Conservation (phyloP, 805 yeast species). For the Wickerhamiella lipophila region DNA sequence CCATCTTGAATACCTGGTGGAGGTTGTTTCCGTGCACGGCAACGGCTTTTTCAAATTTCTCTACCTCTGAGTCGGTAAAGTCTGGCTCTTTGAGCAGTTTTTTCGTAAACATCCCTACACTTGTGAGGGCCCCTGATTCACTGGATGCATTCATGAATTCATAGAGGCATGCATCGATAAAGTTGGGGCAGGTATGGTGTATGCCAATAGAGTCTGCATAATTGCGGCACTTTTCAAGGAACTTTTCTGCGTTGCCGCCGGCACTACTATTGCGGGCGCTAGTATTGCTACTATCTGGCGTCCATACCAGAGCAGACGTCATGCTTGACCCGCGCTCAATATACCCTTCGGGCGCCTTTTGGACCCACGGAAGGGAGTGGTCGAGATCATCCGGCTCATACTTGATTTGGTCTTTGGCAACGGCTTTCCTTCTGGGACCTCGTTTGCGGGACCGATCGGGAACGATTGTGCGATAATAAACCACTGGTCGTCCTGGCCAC, state of each 20-base stretch:
- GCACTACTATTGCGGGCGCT: too few species aligned
- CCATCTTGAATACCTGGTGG: conserved; percentile 55
- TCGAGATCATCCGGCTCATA: conserved; percentile 17
- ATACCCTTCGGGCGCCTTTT: conserved; percentile 67
- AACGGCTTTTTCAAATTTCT: conserved; percentile 63
- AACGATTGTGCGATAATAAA: conserved; percentile 39
- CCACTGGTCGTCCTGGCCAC: conserved; percentile 53
- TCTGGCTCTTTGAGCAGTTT: conserved; percentile 64
- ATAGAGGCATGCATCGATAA: conserved; percentile 58
- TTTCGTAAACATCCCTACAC: conserved; percentile 41
- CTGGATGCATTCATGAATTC: conserved; percentile 42
- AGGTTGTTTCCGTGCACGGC: conserved; percentile 63
- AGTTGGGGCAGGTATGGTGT: conserved; percentile 60
- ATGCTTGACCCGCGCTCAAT: conserved; percentile 64
- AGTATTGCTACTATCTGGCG: neutral
- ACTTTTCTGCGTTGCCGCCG: conserved; percentile 37
- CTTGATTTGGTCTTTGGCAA: neutral
- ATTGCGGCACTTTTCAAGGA: conserved; percentile 41
- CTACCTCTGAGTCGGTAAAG: conserved; percentile 48
- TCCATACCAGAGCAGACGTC: conserved; percentile 53
- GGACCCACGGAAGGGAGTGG: conserved; percentile 44
- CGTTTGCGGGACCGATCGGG: conserved; percentile 18
- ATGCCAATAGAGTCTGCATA: conserved; percentile 46
- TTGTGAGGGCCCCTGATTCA: conserved; percentile 38
- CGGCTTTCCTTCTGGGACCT: conserved; percentile 7